Evolutionary conservation across 169 alveolate species (phyloP), one percentile per base, ranked within the genome.

Genomic region (Babesia divergens): DNA sequence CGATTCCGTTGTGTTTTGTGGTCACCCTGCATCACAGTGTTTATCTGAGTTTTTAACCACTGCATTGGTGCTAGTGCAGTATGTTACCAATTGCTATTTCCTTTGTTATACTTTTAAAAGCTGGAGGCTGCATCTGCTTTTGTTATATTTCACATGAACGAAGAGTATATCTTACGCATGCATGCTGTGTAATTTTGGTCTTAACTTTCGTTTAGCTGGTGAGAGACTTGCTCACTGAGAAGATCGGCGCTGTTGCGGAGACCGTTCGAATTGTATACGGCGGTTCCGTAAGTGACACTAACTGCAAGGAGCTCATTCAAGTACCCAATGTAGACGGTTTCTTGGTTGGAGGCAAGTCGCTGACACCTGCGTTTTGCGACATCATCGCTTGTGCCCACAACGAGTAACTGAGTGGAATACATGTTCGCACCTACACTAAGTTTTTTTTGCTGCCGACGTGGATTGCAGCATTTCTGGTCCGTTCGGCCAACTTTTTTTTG

Each of bases 281-380:
- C 44, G 99, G 99, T 54, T 94, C 98, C 47, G 99, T 97, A 47
- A 95, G 92, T 42, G 98, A 94, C 31, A 91, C 87, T 42, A 98
- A 98, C 92, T 94, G 98, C 69, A 90, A 84, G 7, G 98, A 94
- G 47, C 86, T 98, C 34, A 93, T 96, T 55, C 84, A 79, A 44
- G 84, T 92, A 69, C 83, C 90, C 43, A 99, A 97, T 72, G 91
- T 98, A 64, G 99, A 98, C 82, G 99, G 99, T 42, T 97, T 97
- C 92, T 91, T 98, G 20, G 99, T 98, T 35, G 99, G 99, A 32
- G 99, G 99, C 42, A 98, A 99, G 53, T 94, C 99, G 0, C 89
- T 98, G 56, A 97, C 97, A 85, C 97, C 97, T 55, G 96, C 91
- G 29, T 98, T 98, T 90, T 71, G 90, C 38, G 96, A 94, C 51